Percentiles rank a stretch among this genome's conserved stretches.
Evolutionary conservation across 441 rosid genomes (phyloP).

Genomic region (Macaranga tanarius): DNA sequence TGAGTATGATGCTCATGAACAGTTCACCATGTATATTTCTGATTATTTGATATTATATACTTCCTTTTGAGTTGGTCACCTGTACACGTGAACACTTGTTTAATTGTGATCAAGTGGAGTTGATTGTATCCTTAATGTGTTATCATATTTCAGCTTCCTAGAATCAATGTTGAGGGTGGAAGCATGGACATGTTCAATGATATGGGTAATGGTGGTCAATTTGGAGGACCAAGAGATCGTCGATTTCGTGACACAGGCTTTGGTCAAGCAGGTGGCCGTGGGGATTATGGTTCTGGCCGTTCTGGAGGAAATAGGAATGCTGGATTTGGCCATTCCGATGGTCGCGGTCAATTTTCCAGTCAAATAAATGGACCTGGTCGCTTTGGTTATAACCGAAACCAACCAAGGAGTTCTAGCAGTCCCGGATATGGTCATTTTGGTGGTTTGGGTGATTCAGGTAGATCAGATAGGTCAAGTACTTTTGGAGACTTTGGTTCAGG

Average conservation of each 20-base stretch:
- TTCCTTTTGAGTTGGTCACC: background rate
- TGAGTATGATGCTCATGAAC: background rate
- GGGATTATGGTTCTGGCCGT: conserved; percentile 39
- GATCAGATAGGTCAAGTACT: conserved; percentile 43
- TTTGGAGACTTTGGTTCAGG: conserved; percentile 51
- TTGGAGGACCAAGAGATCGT: conserved; percentile 51
- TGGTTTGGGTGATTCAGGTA: conserved; percentile 33
- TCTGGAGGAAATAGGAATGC: conserved; percentile 37
- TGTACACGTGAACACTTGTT: background rate
- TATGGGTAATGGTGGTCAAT: conserved; percentile 45
- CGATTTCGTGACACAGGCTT: conserved; percentile 43
- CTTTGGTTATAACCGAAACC: conserved; percentile 29
- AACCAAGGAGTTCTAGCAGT: conserved; percentile 41
- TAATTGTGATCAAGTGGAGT: background rate
- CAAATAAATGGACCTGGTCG: conserved; percentile 36
- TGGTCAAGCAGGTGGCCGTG: conserved; percentile 38
- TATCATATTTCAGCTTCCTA: conserved; percentile 65
- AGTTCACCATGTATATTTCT: background rate
- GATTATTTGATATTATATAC: background rate
- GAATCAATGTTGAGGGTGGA: conserved; percentile 55
- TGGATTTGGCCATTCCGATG: conserved; percentile 43
- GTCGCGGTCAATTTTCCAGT: conserved; percentile 40
- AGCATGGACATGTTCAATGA: conserved; percentile 42
- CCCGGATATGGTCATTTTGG: conserved; percentile 29
- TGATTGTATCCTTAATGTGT: background rate